Conservation (phyloP, 495 filamentous ascomycete species). For the Neurospora cerealis region DNA sequence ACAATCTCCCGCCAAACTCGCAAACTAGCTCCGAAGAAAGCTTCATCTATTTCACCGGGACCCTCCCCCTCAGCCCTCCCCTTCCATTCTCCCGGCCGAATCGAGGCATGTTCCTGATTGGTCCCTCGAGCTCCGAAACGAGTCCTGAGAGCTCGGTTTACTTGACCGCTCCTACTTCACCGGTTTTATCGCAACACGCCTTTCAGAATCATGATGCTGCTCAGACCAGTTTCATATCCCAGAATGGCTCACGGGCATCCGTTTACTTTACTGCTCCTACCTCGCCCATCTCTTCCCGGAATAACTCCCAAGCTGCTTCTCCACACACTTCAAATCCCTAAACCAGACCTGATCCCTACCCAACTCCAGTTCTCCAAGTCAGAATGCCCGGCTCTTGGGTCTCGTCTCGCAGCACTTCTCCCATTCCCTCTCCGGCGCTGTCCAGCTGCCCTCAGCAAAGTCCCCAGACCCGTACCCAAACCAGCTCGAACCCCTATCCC, state of each 20-base stretch:
- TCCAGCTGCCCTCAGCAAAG: neutral
- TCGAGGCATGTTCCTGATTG: neutral
- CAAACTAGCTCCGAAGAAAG: neutral
- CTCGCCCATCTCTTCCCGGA: accelerated
- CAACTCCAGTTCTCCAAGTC: neutral
- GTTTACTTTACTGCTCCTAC: neutral
- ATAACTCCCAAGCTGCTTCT: neutral
- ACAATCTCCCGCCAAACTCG: neutral
- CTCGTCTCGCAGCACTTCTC: neutral
- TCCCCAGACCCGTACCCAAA: neutral
- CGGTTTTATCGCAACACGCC: accelerated
- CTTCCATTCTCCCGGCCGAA: neutral
- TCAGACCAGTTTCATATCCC: neutral
- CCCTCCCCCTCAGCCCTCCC: neutral
- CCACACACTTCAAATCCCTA: neutral
- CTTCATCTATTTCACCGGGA: neutral
- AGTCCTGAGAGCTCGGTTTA: neutral
- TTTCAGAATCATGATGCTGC: neutral
- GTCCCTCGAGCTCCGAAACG: neutral
- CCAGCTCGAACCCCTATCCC: neutral
- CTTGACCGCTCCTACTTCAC: neutral
- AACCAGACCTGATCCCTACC: neutral
- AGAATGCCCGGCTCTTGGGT: neutral
- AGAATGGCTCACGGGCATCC: neutral
- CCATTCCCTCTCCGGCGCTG: neutral